Conservation (phyloP, 306 rosid species). For the Dryas alaskensis region DNA sequence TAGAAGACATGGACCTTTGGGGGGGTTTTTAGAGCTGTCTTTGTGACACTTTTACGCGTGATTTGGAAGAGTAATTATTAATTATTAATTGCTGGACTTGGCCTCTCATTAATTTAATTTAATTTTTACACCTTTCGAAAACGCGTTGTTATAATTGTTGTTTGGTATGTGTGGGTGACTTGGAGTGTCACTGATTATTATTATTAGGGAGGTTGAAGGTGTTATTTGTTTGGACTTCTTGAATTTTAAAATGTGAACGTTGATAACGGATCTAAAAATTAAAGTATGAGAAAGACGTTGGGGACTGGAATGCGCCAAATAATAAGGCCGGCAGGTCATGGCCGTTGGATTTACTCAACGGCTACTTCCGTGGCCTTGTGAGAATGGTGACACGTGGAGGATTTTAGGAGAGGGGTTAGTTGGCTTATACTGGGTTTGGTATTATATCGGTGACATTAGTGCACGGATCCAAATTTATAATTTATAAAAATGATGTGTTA, state of each 20-base stretch:
- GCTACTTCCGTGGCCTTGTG: constrained; percentile 4
- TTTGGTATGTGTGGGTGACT: background rate
- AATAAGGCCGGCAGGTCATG: constrained; percentile 21
- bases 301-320: constrained; percentile 29
- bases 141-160: constrained; percentile 11
- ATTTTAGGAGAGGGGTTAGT: background rate
- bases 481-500: too few relatives aligned
- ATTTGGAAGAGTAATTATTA: background rate
- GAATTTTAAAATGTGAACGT: constrained; percentile 1
- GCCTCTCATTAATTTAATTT: background rate
- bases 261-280: background rate
- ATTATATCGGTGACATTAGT: background rate
- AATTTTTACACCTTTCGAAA: background rate
- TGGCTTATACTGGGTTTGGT: background rate
- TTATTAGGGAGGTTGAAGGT: background rate
- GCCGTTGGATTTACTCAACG: constrained; percentile 39
- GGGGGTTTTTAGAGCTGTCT: constrained; percentile 19
- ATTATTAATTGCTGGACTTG: background rate
- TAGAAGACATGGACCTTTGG: background rate
- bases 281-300: constrained; percentile 27
- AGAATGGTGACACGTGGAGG: constrained; percentile 7
- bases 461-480: too few relatives aligned
- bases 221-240: background rate
- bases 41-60: constrained; percentile 28
- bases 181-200: background rate